phyloP scores from a whole-genome alignment of 1,284 basidiomycete genomes.

The Ceratobasidium sp. region DNA sequence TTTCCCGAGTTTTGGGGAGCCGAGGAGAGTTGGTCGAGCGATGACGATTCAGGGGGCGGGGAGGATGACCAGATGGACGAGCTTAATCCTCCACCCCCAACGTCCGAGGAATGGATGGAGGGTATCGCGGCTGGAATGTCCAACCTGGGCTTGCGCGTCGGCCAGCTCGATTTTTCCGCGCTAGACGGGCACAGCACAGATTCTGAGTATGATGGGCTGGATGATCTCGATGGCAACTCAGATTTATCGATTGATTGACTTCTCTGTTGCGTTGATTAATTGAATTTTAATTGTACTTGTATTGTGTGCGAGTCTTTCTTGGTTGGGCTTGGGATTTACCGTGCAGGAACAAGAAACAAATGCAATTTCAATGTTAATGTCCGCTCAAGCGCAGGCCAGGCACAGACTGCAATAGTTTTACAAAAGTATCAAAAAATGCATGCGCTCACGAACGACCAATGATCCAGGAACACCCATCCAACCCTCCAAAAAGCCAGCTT shows the following conservation, averaged over 20 bases:
- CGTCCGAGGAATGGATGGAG: slow-evolving; percentile 33
- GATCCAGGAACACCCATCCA: background rate
- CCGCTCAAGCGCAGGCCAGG: background rate
- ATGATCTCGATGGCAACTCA: slow-evolving; percentile 2
- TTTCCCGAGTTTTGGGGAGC: slow-evolving; percentile 9
- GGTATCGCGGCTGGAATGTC: slow-evolving; percentile 16
- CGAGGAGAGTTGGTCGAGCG: too few species aligned
- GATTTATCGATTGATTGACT: background rate
- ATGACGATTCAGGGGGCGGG: too few species aligned
- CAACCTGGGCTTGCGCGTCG: slow-evolving; percentile 15
- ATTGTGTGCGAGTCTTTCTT: too few species aligned
- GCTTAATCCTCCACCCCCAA: background rate
- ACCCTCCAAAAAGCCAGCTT: background rate
- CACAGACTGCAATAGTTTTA: background rate
- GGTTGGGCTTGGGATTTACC: too few species aligned
- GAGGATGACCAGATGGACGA: background rate
- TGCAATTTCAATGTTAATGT: slow-evolving; percentile 4
- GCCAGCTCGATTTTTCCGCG: slow-evolving; percentile 23
- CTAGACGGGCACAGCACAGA: slow-evolving; percentile 20
- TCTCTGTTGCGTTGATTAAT: too few species aligned
- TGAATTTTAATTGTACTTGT: too few species aligned
- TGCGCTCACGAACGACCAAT: background rate
- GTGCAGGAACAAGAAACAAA: background rate
- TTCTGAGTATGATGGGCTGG: slow-evolving; percentile 1
- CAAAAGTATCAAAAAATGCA: background rate